These are phyloP conservation scores for Blastobotrys indianensis DNA, from an alignment of 1,139 yeast species.

Conservation along the genomic window DNA sequence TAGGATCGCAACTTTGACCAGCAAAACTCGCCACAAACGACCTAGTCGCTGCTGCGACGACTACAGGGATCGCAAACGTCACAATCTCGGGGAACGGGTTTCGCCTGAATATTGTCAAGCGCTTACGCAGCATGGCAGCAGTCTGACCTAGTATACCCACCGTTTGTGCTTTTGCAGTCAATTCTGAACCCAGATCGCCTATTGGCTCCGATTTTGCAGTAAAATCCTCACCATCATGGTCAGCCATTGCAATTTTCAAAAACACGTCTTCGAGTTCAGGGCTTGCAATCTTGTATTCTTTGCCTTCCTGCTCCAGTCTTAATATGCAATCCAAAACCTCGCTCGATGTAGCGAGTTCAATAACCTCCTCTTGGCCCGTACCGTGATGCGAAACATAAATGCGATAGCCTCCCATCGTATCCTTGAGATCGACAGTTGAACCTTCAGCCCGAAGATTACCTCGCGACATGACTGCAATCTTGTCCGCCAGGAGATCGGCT, in stretches of 20 bases:
- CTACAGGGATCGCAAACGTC: slow-evolving; percentile 28
- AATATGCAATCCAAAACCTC: slow-evolving; percentile 23
- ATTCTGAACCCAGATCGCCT: slow-evolving; percentile 3
- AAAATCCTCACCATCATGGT: slow-evolving; percentile 24
- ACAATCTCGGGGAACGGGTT: slow-evolving; percentile 30
- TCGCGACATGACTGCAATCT: slow-evolving; percentile 32
- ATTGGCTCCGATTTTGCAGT: not conserved
- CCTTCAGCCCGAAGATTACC: slow-evolving; percentile 32
- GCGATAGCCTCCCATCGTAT: slow-evolving; percentile 32
- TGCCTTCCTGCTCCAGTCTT: slow-evolving; percentile 21
- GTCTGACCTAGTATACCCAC: slow-evolving; percentile 26
- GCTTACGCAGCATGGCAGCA: slow-evolving; percentile 30
- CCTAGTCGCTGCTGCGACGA: slow-evolving; percentile 30
- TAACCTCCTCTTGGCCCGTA: slow-evolving; percentile 24
- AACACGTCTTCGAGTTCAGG: slow-evolving; percentile 36
- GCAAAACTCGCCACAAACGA: slow-evolving; percentile 25
- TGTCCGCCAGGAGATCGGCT: slow-evolving; percentile 35
- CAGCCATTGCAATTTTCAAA: slow-evolving; percentile 31
- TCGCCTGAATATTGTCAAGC: slow-evolving; percentile 28
- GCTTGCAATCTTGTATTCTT: slow-evolving; percentile 28
- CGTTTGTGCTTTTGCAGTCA: not conserved
- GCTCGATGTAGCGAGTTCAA: slow-evolving; percentile 19
- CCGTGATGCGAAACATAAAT: slow-evolving; percentile 25
- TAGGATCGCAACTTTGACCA: slow-evolving; percentile 24
- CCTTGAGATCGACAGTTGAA: slow-evolving; percentile 32